These are phyloP conservation scores for Moringa oleifera DNA, from an alignment of 345 rosid species.

Conservation along the genomic window DNA sequence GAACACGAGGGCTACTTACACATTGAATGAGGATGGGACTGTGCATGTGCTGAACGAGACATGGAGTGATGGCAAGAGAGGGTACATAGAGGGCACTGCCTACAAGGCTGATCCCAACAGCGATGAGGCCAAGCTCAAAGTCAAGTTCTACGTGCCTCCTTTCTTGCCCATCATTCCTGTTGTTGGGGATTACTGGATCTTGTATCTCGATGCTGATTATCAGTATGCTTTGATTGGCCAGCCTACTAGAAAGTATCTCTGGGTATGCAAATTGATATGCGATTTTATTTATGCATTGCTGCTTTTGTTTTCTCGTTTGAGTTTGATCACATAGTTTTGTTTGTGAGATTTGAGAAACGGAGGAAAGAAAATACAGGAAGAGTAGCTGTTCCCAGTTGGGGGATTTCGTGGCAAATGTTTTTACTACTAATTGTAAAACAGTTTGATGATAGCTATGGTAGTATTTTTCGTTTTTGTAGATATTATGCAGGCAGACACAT, in stretches of 20 bases:
- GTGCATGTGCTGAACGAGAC: constrained; percentile 80
- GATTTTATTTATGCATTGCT: too few species aligned
- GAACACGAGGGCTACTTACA: constrained; percentile 81
- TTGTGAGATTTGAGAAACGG: too few species aligned
- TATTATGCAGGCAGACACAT: constrained; percentile 57
- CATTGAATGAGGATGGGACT: constrained; percentile 56
- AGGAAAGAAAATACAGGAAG: too few species aligned
- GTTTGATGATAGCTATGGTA: too few species aligned
- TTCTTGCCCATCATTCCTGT: constrained; percentile 81
- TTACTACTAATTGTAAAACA: too few species aligned
- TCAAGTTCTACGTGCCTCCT: constrained; percentile 84
- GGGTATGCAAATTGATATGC: constrained; percentile 65
- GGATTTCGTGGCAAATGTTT: too few species aligned
- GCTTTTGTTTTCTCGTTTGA: too few species aligned
- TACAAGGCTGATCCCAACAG: constrained; percentile 66
- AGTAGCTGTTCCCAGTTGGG: too few species aligned
- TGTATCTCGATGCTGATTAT: constrained; percentile 60
- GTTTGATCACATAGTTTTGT: background rate
- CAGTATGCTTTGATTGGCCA: constrained; percentile 66
- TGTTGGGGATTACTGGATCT: constrained; percentile 80
- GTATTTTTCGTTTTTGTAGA: constrained; percentile 27
- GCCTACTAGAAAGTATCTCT: constrained; percentile 68
- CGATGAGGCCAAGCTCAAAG: constrained; percentile 91
- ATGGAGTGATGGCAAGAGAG: constrained; percentile 68
- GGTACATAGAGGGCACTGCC: constrained; percentile 58